Evolutionary conservation across 1,284 basidiomycete species (phyloP).

Genomic region (Pseudozyma thailandica): DNA sequence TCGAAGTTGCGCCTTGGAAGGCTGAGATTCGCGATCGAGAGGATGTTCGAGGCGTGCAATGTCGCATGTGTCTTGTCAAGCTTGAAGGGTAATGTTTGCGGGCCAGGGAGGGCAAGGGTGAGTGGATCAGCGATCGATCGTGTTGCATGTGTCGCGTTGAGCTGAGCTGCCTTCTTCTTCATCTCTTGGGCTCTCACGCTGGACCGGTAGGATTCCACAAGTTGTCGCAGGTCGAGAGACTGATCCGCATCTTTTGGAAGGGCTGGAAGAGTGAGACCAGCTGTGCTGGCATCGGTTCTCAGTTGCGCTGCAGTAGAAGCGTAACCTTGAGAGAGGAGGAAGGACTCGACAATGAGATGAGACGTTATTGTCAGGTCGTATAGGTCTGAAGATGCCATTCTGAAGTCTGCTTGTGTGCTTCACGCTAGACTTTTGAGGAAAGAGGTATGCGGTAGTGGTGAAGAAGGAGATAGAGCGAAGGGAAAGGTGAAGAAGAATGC

Average conservation of each 20-base stretch:
- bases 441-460: neutral
- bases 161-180: slow-evolving; percentile 8
- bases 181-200: slow-evolving; percentile 25
- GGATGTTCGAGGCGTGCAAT: slow-evolving; percentile 60
- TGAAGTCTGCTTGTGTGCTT: neutral
- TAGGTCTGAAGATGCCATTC: slow-evolving; percentile 26
- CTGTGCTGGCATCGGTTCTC: slow-evolving; percentile 24
- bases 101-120: slow-evolving; percentile 30
- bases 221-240: slow-evolving; percentile 33
- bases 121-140: slow-evolving; percentile 31
- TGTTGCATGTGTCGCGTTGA: slow-evolving; percentile 19
- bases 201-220: slow-evolving; percentile 48
- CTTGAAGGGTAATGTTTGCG: slow-evolving; percentile 17
- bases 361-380: slow-evolving; percentile 33
- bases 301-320: slow-evolving; percentile 27
- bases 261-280: slow-evolving; percentile 10
- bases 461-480: neutral
- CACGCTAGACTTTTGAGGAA: neutral
- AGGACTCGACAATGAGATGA: slow-evolving; percentile 47
- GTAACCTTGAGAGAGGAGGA: slow-evolving; percentile 43
- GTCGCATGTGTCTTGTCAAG: slow-evolving; percentile 40
- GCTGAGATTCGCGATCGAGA: slow-evolving; percentile 40
- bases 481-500: neutral
- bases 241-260: neutral
- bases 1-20: slow-evolving; percentile 43